Base-by-base conservation (phyloP, 1,139 yeast species). In the Wickerhamomyces sp. region DNA sequence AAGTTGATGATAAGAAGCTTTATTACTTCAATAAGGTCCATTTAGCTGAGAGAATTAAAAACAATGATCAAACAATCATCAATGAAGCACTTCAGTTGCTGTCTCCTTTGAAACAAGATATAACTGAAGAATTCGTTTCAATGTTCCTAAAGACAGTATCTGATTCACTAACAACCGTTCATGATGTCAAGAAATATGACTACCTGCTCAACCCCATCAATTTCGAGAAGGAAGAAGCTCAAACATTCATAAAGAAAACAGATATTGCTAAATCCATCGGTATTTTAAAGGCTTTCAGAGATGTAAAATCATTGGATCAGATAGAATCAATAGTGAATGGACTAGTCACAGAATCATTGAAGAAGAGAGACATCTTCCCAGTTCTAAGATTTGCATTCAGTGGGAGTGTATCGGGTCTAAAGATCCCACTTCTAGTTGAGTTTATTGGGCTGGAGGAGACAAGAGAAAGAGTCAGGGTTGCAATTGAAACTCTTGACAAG, bases 1-100 rank as follows among this genome's bases (percentile, higher is more conserved):
- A 90, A 62, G 97, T 93, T 8, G 90, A 85, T 54, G 83, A 81
- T 47, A 75, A 78, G 45, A 91, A 93, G 63, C 72, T 93, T 42
- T 69, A 72, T 55, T 86, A 68, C 62, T 86, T 93, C 67, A 91
- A 93, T 65, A 86, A 85, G 59, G 75, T 72, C 50, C 88, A 84
- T 59, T 63, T 85, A 36, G 63, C 64, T 10, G 49, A 60, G 43
- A 68, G 67, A 40, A 58, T 83, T 10, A 51, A 59, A 4, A 63
- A 73, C 38, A 59, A 61, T 42, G 63, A 78, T 14, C 52, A 60
- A 0, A 52, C 60, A 8, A 55, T 76, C 10, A 66, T 75, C 1
- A 61, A 67, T 0, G 61, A 64, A 27, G 63, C 66, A 27, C 59
- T 48, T 31, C 63, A 64, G 1, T 27, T 52, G 4, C 39, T 62